Evolutionary conservation across 176 grass and related monocot genomes (phyloP).

Genomic region (Typha latifolia): DNA sequence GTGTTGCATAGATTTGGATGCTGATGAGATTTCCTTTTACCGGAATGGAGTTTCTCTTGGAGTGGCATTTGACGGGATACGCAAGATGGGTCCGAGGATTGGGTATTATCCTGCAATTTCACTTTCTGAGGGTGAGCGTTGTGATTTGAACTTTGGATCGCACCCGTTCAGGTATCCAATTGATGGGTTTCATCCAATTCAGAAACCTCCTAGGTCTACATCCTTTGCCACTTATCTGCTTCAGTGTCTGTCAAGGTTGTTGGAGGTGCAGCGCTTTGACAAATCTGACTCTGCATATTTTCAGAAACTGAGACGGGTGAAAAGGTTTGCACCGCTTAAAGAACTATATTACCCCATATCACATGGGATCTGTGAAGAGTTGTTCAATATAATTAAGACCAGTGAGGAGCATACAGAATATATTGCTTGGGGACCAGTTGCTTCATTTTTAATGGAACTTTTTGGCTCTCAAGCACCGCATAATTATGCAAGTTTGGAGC

Average conservation of each 20-base stretch:
- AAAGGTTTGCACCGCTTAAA: constrained; percentile 61
- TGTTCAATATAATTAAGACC: constrained; percentile 47
- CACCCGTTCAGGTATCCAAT: constrained; percentile 64
- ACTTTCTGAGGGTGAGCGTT: constrained; percentile 72
- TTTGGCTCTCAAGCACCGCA: constrained; percentile 56
- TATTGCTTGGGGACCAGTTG: constrained; percentile 52
- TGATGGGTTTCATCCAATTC: constrained; percentile 59
- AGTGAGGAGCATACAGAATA: constrained; percentile 43
- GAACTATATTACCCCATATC: constrained; percentile 63
- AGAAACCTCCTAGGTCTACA: constrained; percentile 41
- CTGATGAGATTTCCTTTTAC: constrained; percentile 52
- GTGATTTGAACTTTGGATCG: constrained; percentile 73
- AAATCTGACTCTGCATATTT: constrained; percentile 80
- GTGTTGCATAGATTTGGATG: constrained; percentile 71
- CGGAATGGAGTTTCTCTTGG: constrained; percentile 67
- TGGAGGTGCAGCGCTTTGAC: constrained; percentile 60
- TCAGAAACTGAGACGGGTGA: constrained; percentile 68
- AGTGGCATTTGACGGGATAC: constrained; percentile 55
- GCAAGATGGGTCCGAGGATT: constrained; percentile 21
- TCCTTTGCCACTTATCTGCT: constrained; percentile 46
- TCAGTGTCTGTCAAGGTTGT: constrained; percentile 49
- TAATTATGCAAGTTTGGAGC: constrained; percentile 53
- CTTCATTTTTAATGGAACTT: constrained; percentile 48
- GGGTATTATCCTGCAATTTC: constrained; percentile 80
- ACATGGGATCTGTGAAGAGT: constrained; percentile 48